Evolutionary conservation across 805 yeast genomes (phyloP).

Genomic region (Kurtzmaniella cleridarum): DNA sequence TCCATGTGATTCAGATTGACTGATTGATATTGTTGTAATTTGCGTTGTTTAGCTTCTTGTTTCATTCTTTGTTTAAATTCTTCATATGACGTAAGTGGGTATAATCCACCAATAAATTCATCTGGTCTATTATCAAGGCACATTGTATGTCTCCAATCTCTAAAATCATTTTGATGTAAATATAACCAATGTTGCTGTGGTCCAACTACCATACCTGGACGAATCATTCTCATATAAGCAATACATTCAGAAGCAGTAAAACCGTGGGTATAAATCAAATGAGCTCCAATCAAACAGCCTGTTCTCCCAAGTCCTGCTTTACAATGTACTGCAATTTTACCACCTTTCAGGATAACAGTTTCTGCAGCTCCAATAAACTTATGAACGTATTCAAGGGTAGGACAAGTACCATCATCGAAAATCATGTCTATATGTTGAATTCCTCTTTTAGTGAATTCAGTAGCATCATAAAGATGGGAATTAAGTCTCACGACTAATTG

Average conservation of each 20-base stretch:
- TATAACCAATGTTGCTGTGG: conserved; percentile 99
- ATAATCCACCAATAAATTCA: conserved; percentile 61
- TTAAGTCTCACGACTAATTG: conserved; percentile 88
- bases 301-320: conserved; percentile 98
- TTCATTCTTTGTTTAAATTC: conserved; percentile 52
- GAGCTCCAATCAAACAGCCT: conserved; percentile 97
- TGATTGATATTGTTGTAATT: conserved; percentile 27
- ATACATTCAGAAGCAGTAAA: conserved; percentile 97
- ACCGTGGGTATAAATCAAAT: conserved; percentile 90
- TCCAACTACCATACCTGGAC: conserved; percentile 99
- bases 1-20: conserved; percentile 28
- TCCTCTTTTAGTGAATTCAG: conserved; percentile 75
- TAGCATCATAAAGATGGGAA: conserved; percentile 82
- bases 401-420: conserved; percentile 98
- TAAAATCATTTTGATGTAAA: conserved; percentile 89
- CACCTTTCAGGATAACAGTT: conserved; percentile 76
- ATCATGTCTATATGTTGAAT: conserved; percentile 93
- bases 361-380: conserved; percentile 94
- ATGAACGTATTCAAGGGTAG: conserved; percentile 87
- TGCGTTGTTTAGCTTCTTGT: conserved; percentile 35
- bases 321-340: conserved; percentile 97
- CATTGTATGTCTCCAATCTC: conserved; percentile 96
- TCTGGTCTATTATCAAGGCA: conserved; percentile 65
- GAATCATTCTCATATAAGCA: conserved; percentile 89
- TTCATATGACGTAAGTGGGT: conserved; percentile 56